Base-by-base conservation (phyloP, 192 early-diverging fungal genomes). In the Coemansia sp. region DNA sequence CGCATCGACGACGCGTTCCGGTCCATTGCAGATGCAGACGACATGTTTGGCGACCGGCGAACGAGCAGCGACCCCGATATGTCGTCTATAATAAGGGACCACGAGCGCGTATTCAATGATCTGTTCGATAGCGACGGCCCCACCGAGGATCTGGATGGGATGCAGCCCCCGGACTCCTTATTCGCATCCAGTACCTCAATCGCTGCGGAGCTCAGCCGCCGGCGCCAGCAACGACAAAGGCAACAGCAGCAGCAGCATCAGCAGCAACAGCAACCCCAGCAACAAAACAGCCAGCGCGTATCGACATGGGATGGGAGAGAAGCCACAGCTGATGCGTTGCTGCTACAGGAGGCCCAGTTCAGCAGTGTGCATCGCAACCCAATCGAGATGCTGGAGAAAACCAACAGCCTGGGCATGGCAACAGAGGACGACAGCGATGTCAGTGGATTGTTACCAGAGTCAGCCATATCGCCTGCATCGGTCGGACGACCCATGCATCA, bases 151-250 rank as follows among this genome's bases (percentile, higher is more conserved):
- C 61, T 69, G 30, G 67, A 66, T 20, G 51, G 49, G 0, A 40
- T 37, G 28, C 35, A 35, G 30, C 69, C 78, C 55, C 78, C 78
- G 0, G 78, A 48, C 18, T 81, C 78, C 21, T 35, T 81, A 40
- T 81, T 81, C 52, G 72, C 72, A 13, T 74, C 78, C 9, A 81
- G 78, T 60, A 51, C 72, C 23, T 81, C 78, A 48, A 75, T 81
- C 8, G 66, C 69, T 0, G 72, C 68, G 12, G 78, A 59, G 61
- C 59, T 80, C 15, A 57, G 64, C 31, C 46, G 76, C 7, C 64
- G 68, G 5, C 39, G 61, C 31, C 35, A 61, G 59, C 5, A 52
- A 26, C 29, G 26, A 15, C 45, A 23, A 4, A 3, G 21, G 4
- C 29, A 66, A 30, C 45, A 48, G 45, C 18, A 25, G 20, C 51